Evolutionary conservation across 108 stramenopile species (phyloP).

Genomic region (Chaetoceros muelleri): DNA sequence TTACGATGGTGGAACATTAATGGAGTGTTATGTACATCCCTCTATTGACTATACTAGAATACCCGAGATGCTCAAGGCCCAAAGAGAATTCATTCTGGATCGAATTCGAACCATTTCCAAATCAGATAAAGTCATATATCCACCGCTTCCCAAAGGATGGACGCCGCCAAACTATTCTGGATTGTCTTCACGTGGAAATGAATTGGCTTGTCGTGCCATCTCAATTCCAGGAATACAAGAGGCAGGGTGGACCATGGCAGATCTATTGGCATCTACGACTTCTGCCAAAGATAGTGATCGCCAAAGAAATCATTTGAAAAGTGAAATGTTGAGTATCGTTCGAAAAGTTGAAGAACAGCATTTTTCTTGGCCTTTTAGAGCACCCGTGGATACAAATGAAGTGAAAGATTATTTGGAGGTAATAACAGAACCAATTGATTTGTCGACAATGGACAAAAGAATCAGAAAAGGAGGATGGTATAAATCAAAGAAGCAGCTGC

Average conservation of each 20-base stretch:
- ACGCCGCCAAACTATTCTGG: constrained; percentile 31
- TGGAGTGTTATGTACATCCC: constrained; percentile 99
- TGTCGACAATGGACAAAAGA: constrained; percentile 74
- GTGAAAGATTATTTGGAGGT: constrained; percentile 85
- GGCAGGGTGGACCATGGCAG: constrained; percentile 90
- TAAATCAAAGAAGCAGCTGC: constrained; percentile 62
- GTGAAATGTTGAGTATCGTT: constrained; percentile 52
- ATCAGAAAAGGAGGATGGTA: constrained; percentile 80
- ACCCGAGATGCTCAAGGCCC: constrained; percentile 71
- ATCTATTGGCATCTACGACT: constrained; percentile 44
- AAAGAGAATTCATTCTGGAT: constrained; percentile 56
- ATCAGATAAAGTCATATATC: constrained; percentile 52
- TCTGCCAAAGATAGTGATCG: constrained; percentile 64
- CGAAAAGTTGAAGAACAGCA: constrained; percentile 81
- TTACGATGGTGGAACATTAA: constrained; percentile 97
- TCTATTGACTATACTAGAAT: constrained; percentile 84
- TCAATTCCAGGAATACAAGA: constrained; percentile 84
- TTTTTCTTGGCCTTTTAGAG: constrained; percentile 88
- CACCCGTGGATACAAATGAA: constrained; percentile 81
- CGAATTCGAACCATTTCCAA: constrained; percentile 45
- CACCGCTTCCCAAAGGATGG: constrained; percentile 48
- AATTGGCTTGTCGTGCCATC: constrained; percentile 50
- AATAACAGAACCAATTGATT: constrained; percentile 83
- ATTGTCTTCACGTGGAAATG: constrained; percentile 32
- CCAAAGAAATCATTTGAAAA: constrained; percentile 54